Evolutionary conservation across 768 basidiomycete species (phyloP).

Genomic region (Boletus sp.): DNA sequence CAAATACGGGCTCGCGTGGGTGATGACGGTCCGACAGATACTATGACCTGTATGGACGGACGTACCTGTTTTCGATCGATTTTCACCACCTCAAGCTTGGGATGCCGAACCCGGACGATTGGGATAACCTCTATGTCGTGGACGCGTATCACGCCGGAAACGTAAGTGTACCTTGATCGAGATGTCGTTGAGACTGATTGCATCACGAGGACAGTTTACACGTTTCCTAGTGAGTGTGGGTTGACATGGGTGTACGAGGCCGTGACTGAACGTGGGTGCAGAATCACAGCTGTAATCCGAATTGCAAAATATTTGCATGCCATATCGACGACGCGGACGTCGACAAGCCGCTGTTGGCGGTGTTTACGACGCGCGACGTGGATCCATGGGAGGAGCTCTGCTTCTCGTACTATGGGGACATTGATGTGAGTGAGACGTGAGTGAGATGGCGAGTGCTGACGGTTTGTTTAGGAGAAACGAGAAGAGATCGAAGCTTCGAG

Average conservation of each 20-base stretch:
- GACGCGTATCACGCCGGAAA: constrained; percentile 91
- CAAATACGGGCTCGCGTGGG: not conserved
- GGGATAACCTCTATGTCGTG: constrained; percentile 50
- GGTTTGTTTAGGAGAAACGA: constrained; percentile 18
- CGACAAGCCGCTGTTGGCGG: constrained; percentile 62
- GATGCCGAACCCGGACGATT: constrained; percentile 24
- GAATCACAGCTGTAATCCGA: constrained; percentile 94
- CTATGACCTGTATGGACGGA: constrained; percentile 74
- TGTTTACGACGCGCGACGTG: constrained; percentile 68
- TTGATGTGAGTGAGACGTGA: constrained; percentile 32
- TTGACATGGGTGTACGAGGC: not conserved
- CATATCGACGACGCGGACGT: constrained; percentile 79
- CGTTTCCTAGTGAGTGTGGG: constrained; percentile 67
- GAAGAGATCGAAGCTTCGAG: constrained; percentile 14
- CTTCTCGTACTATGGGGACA: constrained; percentile 72
- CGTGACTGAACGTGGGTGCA: constrained; percentile 27
- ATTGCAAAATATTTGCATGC: constrained; percentile 65
- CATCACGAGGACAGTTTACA: constrained; percentile 66
- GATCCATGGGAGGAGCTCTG: constrained; percentile 67
- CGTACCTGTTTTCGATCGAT: constrained; percentile 83
- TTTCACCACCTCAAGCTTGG: constrained; percentile 58
- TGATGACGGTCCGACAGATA: constrained; percentile 39
- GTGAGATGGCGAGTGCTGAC: not conserved
- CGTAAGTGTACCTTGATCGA: constrained; percentile 43
- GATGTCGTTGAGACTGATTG: constrained; percentile 1